Percentiles rank a stretch among this genome's conserved stretches.
These are phyloP conservation scores for Citrus trifoliata DNA, from an alignment of 345 rosid genomes.

Conservation along the genomic window DNA sequence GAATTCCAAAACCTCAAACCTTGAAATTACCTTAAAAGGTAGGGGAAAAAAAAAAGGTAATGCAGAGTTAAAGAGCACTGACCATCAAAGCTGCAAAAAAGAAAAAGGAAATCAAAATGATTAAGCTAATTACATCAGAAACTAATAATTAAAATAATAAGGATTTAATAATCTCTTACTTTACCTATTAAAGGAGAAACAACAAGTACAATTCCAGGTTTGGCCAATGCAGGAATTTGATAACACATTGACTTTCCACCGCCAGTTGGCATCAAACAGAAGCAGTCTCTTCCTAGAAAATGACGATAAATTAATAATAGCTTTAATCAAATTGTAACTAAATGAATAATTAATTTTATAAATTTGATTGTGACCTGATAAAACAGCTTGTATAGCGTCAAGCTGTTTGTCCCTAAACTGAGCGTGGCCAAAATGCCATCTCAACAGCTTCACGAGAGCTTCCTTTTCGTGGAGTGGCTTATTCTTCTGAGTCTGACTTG, in stretches of 20 bases:
- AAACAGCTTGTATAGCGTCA: conserved; percentile 84
- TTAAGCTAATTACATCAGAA: conserved; percentile 1
- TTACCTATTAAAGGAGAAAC: conserved; percentile 94
- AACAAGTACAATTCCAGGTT: conserved; percentile 82
- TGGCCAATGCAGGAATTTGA: conserved; percentile 93
- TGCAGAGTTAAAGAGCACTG: conserved; percentile 17
- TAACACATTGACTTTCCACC: conserved; percentile 98
- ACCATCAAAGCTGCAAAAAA: conserved; percentile 84
- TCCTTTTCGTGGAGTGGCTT: conserved; percentile 49
- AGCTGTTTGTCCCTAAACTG: conserved; percentile 87
- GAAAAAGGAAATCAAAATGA: conserved; percentile 4
- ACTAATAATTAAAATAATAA: neutral
- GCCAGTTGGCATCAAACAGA: conserved; percentile 97
- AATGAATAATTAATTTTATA: neutral
- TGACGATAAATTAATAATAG: neutral
- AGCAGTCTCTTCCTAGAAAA: conserved; percentile 73
- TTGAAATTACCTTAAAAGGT: neutral
- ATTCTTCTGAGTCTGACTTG: conserved; percentile 29
- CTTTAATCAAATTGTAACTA: neutral
- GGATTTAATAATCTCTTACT: neutral
- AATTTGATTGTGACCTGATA: conserved; percentile 46
- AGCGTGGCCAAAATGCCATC: conserved; percentile 92
- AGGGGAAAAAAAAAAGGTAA: neutral
- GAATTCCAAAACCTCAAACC: neutral
- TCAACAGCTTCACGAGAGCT: conserved; percentile 70